phyloP scores from a whole-genome alignment of 148 eudicot species.

The Salicornia ramosissima region DNA sequence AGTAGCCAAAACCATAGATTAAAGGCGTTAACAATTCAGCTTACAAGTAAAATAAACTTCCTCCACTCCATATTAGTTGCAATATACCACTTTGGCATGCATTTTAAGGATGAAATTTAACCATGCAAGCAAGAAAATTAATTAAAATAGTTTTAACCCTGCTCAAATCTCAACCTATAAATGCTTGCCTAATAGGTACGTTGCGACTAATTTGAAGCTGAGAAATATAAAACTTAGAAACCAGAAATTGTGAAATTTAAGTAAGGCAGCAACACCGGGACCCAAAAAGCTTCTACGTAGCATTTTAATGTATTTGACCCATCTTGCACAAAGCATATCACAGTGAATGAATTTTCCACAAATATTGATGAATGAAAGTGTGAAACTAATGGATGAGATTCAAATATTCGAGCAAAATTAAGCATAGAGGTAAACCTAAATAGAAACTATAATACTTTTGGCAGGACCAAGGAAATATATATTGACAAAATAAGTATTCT shows the following conservation, averaged over 20 bases:
- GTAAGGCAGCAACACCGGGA: neutral
- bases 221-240: neutral
- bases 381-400: neutral
- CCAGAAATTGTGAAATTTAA: neutral
- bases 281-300: neutral
- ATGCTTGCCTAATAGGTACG: too few species aligned
- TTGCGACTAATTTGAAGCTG: neutral
- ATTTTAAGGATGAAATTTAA: too few species aligned
- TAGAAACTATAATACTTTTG: neutral
- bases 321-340: neutral
- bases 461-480: neutral
- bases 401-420: neutral
- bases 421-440: neutral
- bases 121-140: too few species aligned
- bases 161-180: too few species aligned
- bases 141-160: too few species aligned
- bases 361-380: too few species aligned
- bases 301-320: neutral
- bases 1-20: neutral
- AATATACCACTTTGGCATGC: too few species aligned
- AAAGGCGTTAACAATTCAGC: neutral
- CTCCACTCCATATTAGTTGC: too few species aligned
- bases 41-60: too few species aligned
- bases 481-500: neutral
- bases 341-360: neutral